Conservation (phyloP, 1,139 yeast genomes). For the Trichomonascaceae sp. region DNA sequence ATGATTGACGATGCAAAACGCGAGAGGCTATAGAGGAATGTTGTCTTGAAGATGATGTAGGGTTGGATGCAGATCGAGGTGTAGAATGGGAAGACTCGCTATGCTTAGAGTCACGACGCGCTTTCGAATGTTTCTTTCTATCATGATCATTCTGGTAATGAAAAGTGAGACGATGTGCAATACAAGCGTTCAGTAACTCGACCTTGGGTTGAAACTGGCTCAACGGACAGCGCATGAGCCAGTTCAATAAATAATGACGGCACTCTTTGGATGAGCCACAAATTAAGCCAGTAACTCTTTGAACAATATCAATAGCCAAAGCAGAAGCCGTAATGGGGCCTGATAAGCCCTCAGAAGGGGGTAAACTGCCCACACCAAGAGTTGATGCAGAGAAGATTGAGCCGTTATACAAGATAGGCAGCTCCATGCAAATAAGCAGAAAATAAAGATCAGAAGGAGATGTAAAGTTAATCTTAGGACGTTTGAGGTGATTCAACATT, state of each 20-base stretch:
- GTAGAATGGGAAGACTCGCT: not conserved
- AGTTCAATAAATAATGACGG: constrained; percentile 47
- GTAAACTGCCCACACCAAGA: not conserved
- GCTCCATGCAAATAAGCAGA: constrained; percentile 30
- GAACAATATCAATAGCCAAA: constrained; percentile 58
- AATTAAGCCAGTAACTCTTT: constrained; percentile 59
- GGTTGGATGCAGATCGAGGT: not conserved
- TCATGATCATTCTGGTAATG: constrained; percentile 13
- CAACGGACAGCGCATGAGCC: constrained; percentile 45
- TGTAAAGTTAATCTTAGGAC: constrained; percentile 21
- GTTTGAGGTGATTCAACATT: constrained; percentile 25
- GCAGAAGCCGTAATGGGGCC: constrained; percentile 1
- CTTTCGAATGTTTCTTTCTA: not conserved
- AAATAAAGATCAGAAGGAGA: constrained; percentile 25
- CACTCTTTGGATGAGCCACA: constrained; percentile 43
- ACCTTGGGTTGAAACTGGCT: constrained; percentile 26
- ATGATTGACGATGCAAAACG: not conserved
- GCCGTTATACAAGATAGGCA: constrained; percentile 26
- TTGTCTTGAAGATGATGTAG: not conserved
- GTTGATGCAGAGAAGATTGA: constrained; percentile 20
- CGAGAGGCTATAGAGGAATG: constrained; percentile 3
- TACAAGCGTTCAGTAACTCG: constrained; percentile 34
- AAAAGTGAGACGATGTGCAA: constrained; percentile 32
- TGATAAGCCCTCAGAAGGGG: not conserved
- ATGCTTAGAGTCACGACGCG: not conserved